phyloP scores from a whole-genome alignment of 805 yeast species.

The Kuraishia molischiana region DNA sequence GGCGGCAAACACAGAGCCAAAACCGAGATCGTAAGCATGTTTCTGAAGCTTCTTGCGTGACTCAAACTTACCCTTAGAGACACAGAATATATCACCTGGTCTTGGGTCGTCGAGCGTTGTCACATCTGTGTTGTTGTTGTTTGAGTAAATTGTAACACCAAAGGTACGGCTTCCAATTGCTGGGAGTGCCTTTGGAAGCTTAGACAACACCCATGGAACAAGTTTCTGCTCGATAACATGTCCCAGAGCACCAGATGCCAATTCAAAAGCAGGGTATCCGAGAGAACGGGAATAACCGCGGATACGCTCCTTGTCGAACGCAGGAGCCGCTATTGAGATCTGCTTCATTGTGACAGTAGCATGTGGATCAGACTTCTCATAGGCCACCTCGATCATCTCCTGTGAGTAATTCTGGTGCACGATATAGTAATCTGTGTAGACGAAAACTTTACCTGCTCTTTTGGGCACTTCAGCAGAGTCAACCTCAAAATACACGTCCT shows the following conservation, averaged over 20 bases:
- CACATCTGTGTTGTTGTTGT: conserved; percentile 37
- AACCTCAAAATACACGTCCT: conserved; percentile 51
- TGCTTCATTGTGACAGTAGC: conserved; percentile 31
- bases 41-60: conserved; percentile 49
- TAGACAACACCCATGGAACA: conserved; percentile 24
- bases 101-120: conserved; percentile 50
- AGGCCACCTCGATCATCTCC: conserved; percentile 47
- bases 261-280: conserved; percentile 40
- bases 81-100: conserved; percentile 79
- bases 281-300: conserved; percentile 35
- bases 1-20: conserved; percentile 38
- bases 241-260: conserved; percentile 31
- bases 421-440: conserved; percentile 58
- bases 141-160: conserved; percentile 66
- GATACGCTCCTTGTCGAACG: conserved; percentile 34
- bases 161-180: conserved; percentile 57
- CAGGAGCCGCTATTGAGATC: conserved; percentile 27
- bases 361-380: conserved; percentile 43
- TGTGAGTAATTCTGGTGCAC: conserved; percentile 68
- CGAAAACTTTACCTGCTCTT: conserved; percentile 41
- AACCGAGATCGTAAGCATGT: conserved; percentile 48
- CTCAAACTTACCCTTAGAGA: conserved; percentile 66
- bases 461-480: conserved; percentile 48
- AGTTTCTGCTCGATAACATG: conserved; percentile 19
- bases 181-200: conserved; percentile 23